A percentile compares a stretch with the other conserved stretches of the same genome.
These are phyloP conservation scores for Brachypodium distachyon DNA, from an alignment of 202 grass and related monocot genomes.

Conservation along the genomic window DNA sequence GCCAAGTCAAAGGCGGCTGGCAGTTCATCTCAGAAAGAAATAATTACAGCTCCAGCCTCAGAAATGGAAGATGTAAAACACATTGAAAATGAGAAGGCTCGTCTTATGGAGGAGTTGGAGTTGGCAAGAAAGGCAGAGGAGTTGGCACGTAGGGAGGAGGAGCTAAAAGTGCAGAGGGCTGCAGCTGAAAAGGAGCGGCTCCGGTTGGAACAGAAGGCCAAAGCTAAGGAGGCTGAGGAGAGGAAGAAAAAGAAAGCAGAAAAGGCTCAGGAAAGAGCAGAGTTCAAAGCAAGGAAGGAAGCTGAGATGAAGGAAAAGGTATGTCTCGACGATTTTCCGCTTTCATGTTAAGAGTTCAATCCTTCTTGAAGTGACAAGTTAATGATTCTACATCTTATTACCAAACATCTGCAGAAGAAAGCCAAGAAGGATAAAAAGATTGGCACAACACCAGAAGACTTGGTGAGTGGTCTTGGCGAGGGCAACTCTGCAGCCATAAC, in stretches of 20 bases:
- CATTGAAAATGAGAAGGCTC: conserved; percentile 44
- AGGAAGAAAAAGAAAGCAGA: conserved; percentile 73
- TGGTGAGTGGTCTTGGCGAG: not conserved
- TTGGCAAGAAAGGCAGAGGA: conserved; percentile 51
- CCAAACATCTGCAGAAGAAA: conserved; percentile 56
- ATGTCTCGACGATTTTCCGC: conserved; percentile 6
- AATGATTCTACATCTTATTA: not conserved
- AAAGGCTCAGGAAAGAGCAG: conserved; percentile 62
- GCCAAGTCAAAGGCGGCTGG: conserved; percentile 44
- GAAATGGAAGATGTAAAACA: conserved; percentile 39
- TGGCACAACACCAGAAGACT: not conserved
- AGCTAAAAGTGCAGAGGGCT: conserved; percentile 49
- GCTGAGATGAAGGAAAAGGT: conserved; percentile 77
- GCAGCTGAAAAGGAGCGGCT: conserved; percentile 61
- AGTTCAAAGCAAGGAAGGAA: conserved; percentile 66
- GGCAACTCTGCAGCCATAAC: conserved; percentile 11
- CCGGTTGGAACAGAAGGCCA: conserved; percentile 68
- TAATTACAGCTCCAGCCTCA: not conserved
- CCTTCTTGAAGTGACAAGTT: not conserved
- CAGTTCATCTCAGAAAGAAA: conserved; percentile 37
- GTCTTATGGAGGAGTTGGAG: conserved; percentile 43
- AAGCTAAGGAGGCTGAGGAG: conserved; percentile 94
- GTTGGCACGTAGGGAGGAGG: conserved; percentile 41
- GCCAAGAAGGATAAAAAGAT: conserved; percentile 55
- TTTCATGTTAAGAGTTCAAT: not conserved